These are phyloP conservation scores for Beauveria brongniartii DNA, from an alignment of 2,329 filamentous ascomycete genomes.

Conservation along the genomic window DNA sequence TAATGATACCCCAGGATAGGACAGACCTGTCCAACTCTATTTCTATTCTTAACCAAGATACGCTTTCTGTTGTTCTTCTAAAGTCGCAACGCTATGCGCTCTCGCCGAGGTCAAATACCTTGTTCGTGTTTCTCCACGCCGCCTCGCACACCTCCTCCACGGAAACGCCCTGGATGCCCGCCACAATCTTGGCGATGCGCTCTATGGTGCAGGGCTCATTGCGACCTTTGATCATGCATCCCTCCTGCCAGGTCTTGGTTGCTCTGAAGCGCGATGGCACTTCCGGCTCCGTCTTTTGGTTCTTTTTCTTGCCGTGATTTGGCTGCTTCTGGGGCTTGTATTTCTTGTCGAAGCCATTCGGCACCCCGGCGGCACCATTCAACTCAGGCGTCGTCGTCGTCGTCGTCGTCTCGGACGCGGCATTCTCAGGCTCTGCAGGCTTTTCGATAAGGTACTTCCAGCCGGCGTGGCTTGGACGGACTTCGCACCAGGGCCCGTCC, in stretches of 20 bases:
- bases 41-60: not conserved
- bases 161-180: constrained; percentile 70
- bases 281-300: constrained; percentile 51
- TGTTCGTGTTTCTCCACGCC: constrained; percentile 73
- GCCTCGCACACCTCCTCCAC: constrained; percentile 81
- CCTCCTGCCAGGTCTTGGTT: constrained; percentile 89
- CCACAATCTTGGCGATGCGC: constrained; percentile 81
- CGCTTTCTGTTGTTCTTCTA: not conserved
- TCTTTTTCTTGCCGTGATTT: constrained; percentile 30
- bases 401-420: not conserved
- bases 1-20: constrained; percentile 8
- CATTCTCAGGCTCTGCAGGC: not conserved
- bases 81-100: constrained; percentile 17
- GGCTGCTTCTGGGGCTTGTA: constrained; percentile 25
- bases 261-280: constrained; percentile 67
- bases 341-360: constrained; percentile 15
- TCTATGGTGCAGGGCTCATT: constrained; percentile 89
- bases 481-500: constrained; percentile 96
- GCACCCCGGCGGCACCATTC: constrained; percentile 8
- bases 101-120: constrained; percentile 67
- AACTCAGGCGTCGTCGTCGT: constrained; percentile 7
- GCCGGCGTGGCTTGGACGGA: constrained; percentile 79
- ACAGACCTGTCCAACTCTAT: constrained; percentile 11
- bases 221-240: constrained; percentile 84
- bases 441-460: constrained; percentile 55